Percentiles rank a stretch among this genome's conserved stretches.
Conservation (phyloP, 2,329 filamentous ascomycete genomes). For the Penicillium sp. region DNA sequence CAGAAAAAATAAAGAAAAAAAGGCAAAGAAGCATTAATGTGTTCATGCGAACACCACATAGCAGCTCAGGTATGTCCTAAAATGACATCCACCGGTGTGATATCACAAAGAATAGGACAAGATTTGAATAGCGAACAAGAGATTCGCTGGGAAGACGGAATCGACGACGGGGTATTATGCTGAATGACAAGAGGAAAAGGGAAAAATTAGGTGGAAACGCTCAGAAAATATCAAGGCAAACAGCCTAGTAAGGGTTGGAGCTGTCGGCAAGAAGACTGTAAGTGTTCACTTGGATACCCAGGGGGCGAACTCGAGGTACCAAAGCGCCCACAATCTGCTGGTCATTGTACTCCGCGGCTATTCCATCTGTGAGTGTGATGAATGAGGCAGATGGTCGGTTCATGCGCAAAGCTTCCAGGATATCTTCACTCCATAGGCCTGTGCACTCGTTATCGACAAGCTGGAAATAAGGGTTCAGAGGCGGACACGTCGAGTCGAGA, state of each 20-base stretch:
- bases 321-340: not conserved
- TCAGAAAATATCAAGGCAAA: not conserved
- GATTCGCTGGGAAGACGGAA: not conserved
- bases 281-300: not conserved
- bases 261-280: not conserved
- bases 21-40: not conserved
- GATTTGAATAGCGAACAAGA: not conserved
- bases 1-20: not conserved
- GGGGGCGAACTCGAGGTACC: not conserved
- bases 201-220: not conserved
- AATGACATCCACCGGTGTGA: not conserved
- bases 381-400: constrained; percentile 54
- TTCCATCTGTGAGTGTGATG: constrained; percentile 55
- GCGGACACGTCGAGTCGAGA: constrained; percentile 61
- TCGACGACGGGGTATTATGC: not conserved
- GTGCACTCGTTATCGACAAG: constrained; percentile 53
- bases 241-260: not conserved
- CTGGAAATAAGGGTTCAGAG: constrained; percentile 64
- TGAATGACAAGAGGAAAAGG: not conserved
- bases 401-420: constrained; percentile 52
- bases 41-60: not conserved
- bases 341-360: constrained; percentile 24
- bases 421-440: constrained; percentile 63
- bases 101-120: not conserved
- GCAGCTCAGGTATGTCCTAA: not conserved